Conservation (phyloP, 2,329 filamentous ascomycete genomes). For the Fusarium praegraminearum region DNA sequence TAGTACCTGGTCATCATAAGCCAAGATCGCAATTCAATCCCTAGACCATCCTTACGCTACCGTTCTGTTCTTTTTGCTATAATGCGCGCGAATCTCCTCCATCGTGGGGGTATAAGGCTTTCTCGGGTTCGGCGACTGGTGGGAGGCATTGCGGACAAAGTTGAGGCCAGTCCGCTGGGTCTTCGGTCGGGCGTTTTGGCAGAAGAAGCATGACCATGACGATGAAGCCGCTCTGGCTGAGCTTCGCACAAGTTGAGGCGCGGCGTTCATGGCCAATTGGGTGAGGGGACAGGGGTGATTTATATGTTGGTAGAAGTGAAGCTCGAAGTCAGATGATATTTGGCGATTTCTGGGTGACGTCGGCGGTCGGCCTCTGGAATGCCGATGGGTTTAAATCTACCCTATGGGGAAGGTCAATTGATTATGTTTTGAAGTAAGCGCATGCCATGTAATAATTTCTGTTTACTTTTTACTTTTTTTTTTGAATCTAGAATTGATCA, state of each 20-base stretch:
- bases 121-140: slow-evolving; percentile 44
- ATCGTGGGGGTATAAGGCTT: slow-evolving; percentile 58
- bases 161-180: slow-evolving; percentile 39
- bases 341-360: slow-evolving; percentile 45
- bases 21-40: background rate
- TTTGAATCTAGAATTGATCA: background rate
- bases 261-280: slow-evolving; percentile 56
- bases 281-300: slow-evolving; percentile 1
- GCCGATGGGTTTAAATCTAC: slow-evolving; percentile 22
- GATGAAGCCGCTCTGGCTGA: slow-evolving; percentile 44
- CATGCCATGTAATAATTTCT: background rate
- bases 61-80: slow-evolving; percentile 75
- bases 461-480: background rate
- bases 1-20: slow-evolving; percentile 69
- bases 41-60: slow-evolving; percentile 53
- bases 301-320: slow-evolving; percentile 27
- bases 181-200: slow-evolving; percentile 51
- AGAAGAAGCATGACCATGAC: slow-evolving; percentile 55
- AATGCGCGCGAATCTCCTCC: slow-evolving; percentile 73
- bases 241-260: slow-evolving; percentile 54
- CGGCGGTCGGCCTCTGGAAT: slow-evolving; percentile 41
- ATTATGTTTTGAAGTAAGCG: background rate
- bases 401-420: background rate
- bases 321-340: slow-evolving; percentile 44
- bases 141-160: slow-evolving; percentile 52